Base-by-base conservation (phyloP, 2,329 filamentous ascomycete genomes). In the Sporothrix brunneoviolacea region DNA sequence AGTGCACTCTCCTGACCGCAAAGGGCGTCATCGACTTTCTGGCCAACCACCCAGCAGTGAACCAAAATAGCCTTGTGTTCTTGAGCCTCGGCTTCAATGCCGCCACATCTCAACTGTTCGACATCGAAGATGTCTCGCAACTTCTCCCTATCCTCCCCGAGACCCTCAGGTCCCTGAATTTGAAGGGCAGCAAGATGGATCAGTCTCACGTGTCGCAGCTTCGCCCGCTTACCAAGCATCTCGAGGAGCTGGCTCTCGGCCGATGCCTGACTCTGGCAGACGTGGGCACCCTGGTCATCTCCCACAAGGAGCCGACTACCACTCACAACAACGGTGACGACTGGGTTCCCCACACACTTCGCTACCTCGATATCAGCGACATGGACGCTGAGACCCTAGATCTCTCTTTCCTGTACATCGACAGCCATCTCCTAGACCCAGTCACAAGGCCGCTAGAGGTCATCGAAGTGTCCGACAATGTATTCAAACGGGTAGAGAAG, bases 361-460 rank as follows among this genome's bases (percentile, higher is more conserved):
- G 80, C 60, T 93, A 89, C 64, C 71, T 93, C 48, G 88, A 91
- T 61, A 76, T 91, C 40, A 88, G 83, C 36, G 85, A 88, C 62
- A 80, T 88, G 54, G 73, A 77, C 45, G 77, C 77, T 6, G 74
- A 79, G 47, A 75, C 79, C 45, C 76, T 88, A 42, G 72, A 78
- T 54, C 72, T 76, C 48, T 75, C 76, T 2, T 62, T 77, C 9
- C 74, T 79, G 55, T 67, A 68, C 54, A 75, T 69, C 40, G 65
- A 70, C 19, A 79, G 73, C 57, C 68, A 73, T 2, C 68, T 91
- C 15, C 75, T 88, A 35, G 74, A 76, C 44, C 63, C 69, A 6
- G 72, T 74, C 45, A 82, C 84, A 15, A 73, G 77, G 44, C 87
- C 88, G 3, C 76, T 93, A 13, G 82, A 86, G 58, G 88, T 91